Percentiles rank a stretch among this genome's conserved stretches.
Conservation (phyloP, 768 basidiomycete species). For the Hydnomerulius pinastri region DNA sequence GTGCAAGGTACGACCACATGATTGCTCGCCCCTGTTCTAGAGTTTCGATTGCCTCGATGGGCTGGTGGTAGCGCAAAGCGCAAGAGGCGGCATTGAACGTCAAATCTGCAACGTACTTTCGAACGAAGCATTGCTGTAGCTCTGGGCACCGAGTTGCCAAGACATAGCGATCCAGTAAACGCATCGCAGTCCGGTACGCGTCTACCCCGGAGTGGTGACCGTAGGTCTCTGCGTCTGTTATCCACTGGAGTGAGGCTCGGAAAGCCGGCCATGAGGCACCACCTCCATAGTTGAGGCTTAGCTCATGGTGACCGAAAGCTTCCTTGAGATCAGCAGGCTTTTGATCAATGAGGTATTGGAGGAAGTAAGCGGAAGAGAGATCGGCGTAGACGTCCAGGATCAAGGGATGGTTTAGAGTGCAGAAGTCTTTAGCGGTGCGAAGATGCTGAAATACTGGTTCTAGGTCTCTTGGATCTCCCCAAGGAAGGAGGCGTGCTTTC, state of each 20-base stretch:
- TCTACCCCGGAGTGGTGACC: constrained; percentile 30
- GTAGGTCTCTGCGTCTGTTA: constrained; percentile 20
- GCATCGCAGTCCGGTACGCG: constrained; percentile 28
- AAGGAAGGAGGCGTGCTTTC: constrained; percentile 23
- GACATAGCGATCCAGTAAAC: constrained; percentile 21
- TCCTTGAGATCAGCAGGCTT: constrained; percentile 21
- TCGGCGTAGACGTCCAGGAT: constrained; percentile 26
- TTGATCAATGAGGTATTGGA: constrained; percentile 25
- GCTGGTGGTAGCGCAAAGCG: constrained; percentile 23
- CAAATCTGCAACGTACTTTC: constrained; percentile 14
- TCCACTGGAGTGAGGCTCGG: constrained; percentile 23
- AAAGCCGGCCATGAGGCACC: constrained; percentile 20
- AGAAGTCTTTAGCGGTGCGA: constrained; percentile 23
- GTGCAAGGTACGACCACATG: constrained; percentile 36
- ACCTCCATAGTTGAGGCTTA: constrained; percentile 16
- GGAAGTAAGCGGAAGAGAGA: constrained; percentile 22
- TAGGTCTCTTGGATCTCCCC: constrained; percentile 23
- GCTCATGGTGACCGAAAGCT: constrained; percentile 26
- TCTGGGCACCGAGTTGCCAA: constrained; percentile 15
- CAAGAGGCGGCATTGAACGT: constrained; percentile 30
- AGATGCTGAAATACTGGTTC: constrained; percentile 29
- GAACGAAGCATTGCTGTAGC: constrained; percentile 18
- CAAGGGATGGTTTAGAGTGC: constrained; percentile 19
- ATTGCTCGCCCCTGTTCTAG: constrained; percentile 36
- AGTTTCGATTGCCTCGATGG: constrained; percentile 28